These are phyloP conservation scores for Neurospora sp. DNA, from an alignment of 495 filamentous ascomycete genomes.

Conservation along the genomic window DNA sequence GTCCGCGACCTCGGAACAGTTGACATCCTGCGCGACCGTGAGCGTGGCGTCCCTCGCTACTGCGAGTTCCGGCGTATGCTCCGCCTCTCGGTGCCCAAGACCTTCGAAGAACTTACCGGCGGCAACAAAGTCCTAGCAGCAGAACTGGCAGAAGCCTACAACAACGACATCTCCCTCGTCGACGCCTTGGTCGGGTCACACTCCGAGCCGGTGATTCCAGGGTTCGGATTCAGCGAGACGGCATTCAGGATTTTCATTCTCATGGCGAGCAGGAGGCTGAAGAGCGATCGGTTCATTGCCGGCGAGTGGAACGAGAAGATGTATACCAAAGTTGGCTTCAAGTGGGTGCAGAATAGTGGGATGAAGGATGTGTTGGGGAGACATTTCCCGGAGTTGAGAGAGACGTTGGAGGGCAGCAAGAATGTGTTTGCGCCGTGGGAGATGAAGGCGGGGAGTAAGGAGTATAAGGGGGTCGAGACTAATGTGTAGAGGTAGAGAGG, in stretches of 20 bases:
- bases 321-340: conserved; percentile 30
- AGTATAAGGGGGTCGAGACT: conserved; percentile 24
- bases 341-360: conserved; percentile 28
- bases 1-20: conserved; percentile 30
- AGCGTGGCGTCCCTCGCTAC: conserved; percentile 39
- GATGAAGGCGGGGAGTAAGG: conserved; percentile 15
- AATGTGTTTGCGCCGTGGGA: conserved; percentile 33
- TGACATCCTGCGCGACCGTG: conserved; percentile 36
- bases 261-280: conserved; percentile 27
- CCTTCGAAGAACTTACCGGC: conserved; percentile 28
- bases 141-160: conserved; percentile 22
- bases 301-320: conserved; percentile 22
- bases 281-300: conserved; percentile 34
- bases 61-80: conserved; percentile 33
- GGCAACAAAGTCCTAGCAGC: conserved; percentile 20
- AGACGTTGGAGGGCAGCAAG: conserved; percentile 12
- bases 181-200: conserved; percentile 30
- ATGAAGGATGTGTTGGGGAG: conserved; percentile 25
- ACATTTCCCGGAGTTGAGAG: conserved; percentile 28
- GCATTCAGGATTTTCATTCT: conserved; percentile 31
- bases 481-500: neutral
- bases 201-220: conserved; percentile 28
- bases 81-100: conserved; percentile 19
- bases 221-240: conserved; percentile 35
- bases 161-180: conserved; percentile 25